These are phyloP conservation scores for Otatea glauca DNA, from an alignment of 176 grass and related monocot species.

Conservation along the genomic window DNA sequence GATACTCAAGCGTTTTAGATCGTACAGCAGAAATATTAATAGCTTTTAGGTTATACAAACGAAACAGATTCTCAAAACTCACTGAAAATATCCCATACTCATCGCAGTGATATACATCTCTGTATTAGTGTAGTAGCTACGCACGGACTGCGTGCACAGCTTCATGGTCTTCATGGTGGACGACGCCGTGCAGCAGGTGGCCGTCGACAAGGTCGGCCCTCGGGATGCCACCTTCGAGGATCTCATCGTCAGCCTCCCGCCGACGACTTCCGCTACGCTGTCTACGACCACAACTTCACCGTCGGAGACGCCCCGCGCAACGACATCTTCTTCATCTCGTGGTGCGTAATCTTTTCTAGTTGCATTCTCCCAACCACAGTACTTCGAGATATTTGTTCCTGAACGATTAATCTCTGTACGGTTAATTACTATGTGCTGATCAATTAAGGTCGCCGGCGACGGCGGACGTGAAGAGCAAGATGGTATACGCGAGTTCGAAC, in stretches of 20 bases:
- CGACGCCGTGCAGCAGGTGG: slow-evolving; percentile 48
- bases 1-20: too few species aligned
- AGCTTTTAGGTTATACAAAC: too few species aligned
- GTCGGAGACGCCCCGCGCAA: slow-evolving; percentile 48
- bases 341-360: neutral
- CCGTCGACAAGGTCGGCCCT: slow-evolving; percentile 56
- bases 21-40: too few species aligned
- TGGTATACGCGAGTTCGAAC: slow-evolving; percentile 62
- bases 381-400: too few species aligned
- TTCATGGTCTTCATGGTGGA: slow-evolving; percentile 70
- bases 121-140: too few species aligned
- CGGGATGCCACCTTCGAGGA: slow-evolving; percentile 44
- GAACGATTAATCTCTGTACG: too few species aligned
- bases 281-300: slow-evolving; percentile 67
- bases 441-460: slow-evolving; percentile 47
- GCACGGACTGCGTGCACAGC: too few species aligned
- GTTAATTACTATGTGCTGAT: neutral
- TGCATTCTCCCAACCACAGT: too few species aligned
- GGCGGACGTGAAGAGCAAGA: slow-evolving; percentile 63
- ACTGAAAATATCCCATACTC: too few species aligned
- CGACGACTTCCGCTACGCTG: slow-evolving; percentile 63
- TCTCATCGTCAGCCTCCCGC: slow-evolving; percentile 48
- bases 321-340: slow-evolving; percentile 66
- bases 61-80: too few species aligned
- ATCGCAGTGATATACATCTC: too few species aligned